Percentiles rank a stretch among this genome's conserved stretches.
Conservation (phyloP, 1,284 basidiomycete species). For the Ustilago shanxiensis region DNA sequence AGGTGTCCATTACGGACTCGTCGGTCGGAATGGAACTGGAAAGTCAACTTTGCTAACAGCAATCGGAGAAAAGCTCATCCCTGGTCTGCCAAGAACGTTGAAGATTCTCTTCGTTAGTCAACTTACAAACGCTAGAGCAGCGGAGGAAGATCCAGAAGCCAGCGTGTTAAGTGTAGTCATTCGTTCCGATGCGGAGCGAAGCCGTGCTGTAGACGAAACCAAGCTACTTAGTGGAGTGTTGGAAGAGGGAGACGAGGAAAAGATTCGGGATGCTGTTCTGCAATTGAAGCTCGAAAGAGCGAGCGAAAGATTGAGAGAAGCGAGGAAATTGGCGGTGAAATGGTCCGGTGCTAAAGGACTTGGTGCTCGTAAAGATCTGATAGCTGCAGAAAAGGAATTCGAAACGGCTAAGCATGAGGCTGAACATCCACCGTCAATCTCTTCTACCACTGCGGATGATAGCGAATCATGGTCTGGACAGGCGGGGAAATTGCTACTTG, state of each 20-base stretch:
- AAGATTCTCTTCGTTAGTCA: slow-evolving; percentile 75
- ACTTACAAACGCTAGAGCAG: slow-evolving; percentile 63
- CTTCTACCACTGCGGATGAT: slow-evolving; percentile 25
- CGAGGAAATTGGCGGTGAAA: slow-evolving; percentile 75
- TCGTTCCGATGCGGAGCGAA: slow-evolving; percentile 68
- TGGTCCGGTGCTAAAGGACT: slow-evolving; percentile 77
- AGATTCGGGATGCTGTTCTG: slow-evolving; percentile 59
- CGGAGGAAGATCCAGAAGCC: slow-evolving; percentile 18
- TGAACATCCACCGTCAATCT: not conserved
- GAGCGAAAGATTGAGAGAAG: slow-evolving; percentile 72
- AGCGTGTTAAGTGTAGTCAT: slow-evolving; percentile 70
- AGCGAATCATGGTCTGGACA: slow-evolving; percentile 54
- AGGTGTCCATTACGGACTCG: slow-evolving; percentile 74
- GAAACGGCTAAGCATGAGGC: slow-evolving; percentile 60
- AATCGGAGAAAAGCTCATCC: slow-evolving; percentile 73
- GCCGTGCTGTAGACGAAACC: slow-evolving; percentile 59
- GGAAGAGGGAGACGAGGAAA: slow-evolving; percentile 56
- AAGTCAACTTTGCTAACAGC: slow-evolving; percentile 73
- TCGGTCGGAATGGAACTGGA: slow-evolving; percentile 76
- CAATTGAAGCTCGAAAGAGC: slow-evolving; percentile 65
- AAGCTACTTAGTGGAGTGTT: slow-evolving; percentile 66
- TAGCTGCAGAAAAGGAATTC: slow-evolving; percentile 69
- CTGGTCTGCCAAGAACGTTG: slow-evolving; percentile 74
- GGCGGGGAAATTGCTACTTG: slow-evolving; percentile 71
- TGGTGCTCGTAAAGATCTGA: slow-evolving; percentile 75